phyloP scores from a whole-genome alignment of 148 eudicot species.

The Cornus florida region DNA sequence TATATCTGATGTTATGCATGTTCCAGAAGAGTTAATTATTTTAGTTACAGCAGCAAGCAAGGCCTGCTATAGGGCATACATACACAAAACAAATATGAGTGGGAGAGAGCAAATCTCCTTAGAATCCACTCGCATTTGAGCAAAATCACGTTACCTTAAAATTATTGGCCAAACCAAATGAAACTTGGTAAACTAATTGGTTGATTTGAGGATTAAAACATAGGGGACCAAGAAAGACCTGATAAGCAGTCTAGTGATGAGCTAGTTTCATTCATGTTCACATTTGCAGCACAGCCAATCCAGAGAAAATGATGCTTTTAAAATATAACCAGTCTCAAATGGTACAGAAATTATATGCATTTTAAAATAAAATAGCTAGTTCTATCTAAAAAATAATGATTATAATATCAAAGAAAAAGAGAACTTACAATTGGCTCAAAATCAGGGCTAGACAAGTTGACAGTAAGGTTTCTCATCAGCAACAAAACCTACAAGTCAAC shows the following conservation, averaged over 20 bases:
- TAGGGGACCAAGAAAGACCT: not conserved
- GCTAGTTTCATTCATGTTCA: not conserved
- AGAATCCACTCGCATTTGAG: not conserved
- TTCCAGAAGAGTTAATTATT: too few relatives aligned
- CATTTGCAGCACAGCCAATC: not conserved
- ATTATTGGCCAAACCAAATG: too few relatives aligned
- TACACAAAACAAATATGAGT: too few relatives aligned
- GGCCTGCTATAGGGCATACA: too few relatives aligned
- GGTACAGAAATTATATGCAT: too few relatives aligned
- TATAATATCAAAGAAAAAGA: constrained; percentile 4
- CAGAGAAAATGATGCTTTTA: not conserved
- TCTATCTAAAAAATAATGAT: not conserved
- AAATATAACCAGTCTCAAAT: not conserved
- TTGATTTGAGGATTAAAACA: not conserved
- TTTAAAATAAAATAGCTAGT: not conserved
- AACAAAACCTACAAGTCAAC: constrained; percentile 66
- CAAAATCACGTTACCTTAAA: not conserved
- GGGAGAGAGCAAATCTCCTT: too few relatives aligned
- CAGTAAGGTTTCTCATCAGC: constrained; percentile 87
- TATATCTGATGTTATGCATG: too few relatives aligned
- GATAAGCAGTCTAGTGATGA: not conserved
- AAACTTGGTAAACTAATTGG: not conserved
- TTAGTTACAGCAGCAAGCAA: too few relatives aligned
- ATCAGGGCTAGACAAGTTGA: constrained; percentile 84
- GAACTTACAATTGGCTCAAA: constrained; percentile 81